Percentiles rank a stretch among this genome's conserved stretches.
Conservation (phyloP, 495 filamentous ascomycete genomes). For the Extremus antarcticus region DNA sequence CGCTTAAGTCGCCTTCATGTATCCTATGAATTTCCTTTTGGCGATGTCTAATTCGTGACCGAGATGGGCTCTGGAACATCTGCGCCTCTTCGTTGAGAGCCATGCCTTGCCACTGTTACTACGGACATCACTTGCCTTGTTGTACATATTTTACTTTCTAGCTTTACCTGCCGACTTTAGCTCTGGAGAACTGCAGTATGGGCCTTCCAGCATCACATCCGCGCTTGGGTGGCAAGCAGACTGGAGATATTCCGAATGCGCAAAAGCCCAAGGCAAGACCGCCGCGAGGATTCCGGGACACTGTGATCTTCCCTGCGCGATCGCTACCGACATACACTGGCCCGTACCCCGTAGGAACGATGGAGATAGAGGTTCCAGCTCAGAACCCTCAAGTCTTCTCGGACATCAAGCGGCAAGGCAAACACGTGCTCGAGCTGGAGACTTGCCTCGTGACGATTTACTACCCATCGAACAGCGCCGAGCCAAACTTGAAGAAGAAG, state of each 20-base stretch:
- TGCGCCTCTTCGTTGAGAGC: no score
- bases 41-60: no score
- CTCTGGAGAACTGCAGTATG: no score
- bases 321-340: conserved; percentile 30
- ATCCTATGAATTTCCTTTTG: no score
- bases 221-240: neutral
- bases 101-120: no score
- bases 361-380: conserved; percentile 34
- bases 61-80: no score
- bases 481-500: neutral
- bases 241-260: conserved; percentile 8
- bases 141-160: no score
- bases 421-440: conserved; percentile 29
- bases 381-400: conserved; percentile 28
- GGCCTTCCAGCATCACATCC: neutral
- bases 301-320: conserved; percentile 22
- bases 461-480: conserved; percentile 24
- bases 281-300: conserved; percentile 25
- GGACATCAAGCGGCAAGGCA: conserved; percentile 28
- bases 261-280: conserved; percentile 27
- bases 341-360: conserved; percentile 29
- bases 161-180: no score
- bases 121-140: no score
- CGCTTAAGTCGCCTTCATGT: no score
- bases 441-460: conserved; percentile 34